Conservation (phyloP, 2,329 filamentous ascomycete genomes). For the Stemphylium beticola region DNA sequence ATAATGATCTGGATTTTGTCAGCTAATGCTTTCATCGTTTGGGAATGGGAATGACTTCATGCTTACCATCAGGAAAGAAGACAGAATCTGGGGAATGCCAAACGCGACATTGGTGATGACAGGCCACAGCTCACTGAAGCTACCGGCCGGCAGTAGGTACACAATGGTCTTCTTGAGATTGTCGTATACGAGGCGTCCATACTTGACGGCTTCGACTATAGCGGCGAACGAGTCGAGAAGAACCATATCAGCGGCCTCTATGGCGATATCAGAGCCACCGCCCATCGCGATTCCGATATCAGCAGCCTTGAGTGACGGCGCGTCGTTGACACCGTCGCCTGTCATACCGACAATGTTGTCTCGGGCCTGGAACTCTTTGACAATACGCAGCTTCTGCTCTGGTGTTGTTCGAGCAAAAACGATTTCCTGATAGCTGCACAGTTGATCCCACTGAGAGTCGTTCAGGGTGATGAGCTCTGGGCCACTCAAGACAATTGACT, state of each 20-base stretch:
- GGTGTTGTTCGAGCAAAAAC: constrained; percentile 76
- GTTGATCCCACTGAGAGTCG: constrained; percentile 70
- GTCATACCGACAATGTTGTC: constrained; percentile 63
- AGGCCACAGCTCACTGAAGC: constrained; percentile 77
- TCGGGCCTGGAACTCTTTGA: constrained; percentile 72
- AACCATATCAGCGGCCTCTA: constrained; percentile 68
- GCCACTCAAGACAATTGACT: constrained; percentile 44
- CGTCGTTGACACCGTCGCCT: constrained; percentile 58
- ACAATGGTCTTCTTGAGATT: constrained; percentile 79
- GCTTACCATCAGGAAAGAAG: constrained; percentile 69
- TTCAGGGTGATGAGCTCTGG: constrained; percentile 67
- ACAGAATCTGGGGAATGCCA: constrained; percentile 74
- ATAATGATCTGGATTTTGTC: constrained; percentile 42
- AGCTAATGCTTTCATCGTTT: not conserved
- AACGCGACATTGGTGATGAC: constrained; percentile 76
- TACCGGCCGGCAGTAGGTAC: constrained; percentile 76
- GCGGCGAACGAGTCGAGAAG: constrained; percentile 73
- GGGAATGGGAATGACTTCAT: too few relatives aligned
- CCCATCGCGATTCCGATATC: constrained; percentile 66
- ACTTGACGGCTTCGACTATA: constrained; percentile 74
- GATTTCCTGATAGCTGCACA: constrained; percentile 72
- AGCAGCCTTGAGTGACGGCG: constrained; percentile 63
- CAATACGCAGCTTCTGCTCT: constrained; percentile 79
- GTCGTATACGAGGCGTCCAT: constrained; percentile 78
- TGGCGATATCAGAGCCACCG: constrained; percentile 65